Evolutionary conservation across 768 basidiomycete genomes (phyloP).

Genomic region (Kwoniella bestiolae): DNA sequence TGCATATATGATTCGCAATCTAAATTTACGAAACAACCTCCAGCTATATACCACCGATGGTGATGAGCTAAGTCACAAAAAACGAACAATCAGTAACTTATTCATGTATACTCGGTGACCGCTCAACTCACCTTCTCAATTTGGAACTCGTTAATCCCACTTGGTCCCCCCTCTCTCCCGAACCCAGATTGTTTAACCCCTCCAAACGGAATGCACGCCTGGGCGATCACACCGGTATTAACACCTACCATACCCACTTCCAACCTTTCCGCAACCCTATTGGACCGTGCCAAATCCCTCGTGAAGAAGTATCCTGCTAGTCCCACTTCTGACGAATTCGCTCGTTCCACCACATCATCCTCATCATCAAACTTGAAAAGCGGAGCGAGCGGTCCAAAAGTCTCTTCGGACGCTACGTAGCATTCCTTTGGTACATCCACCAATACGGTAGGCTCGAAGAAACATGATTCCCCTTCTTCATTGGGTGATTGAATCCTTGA

Average conservation of each 20-base stretch:
- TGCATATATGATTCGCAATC: neutral
- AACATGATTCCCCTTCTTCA: constrained; percentile 13
- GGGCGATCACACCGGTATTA: constrained; percentile 54
- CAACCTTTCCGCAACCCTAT: constrained; percentile 90
- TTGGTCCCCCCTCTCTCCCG: constrained; percentile 28
- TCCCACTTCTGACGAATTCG: constrained; percentile 83
- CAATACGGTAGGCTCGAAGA: constrained; percentile 25
- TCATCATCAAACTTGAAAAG: constrained; percentile 90
- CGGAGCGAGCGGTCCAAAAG: constrained; percentile 72
- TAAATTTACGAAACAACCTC: neutral
- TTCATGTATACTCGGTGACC: no score
- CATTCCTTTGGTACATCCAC: constrained; percentile 3
- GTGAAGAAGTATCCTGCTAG: constrained; percentile 94
- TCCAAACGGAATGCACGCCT: constrained; percentile 31
- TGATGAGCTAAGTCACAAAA: constrained; percentile 7
- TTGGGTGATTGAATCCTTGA: neutral
- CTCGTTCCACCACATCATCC: constrained; percentile 78
- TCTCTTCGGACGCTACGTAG: constrained; percentile 75
- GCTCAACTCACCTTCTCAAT: constrained; percentile 7
- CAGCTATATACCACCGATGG: constrained; percentile 14
- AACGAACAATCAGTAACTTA: neutral
- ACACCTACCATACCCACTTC: constrained; percentile 81
- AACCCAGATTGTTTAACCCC: constrained; percentile 27
- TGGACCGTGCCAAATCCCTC: constrained; percentile 80
- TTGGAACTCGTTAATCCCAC: constrained; percentile 17